Conservation (phyloP, 2,329 filamentous ascomycete species). For the Curvularia lunata region DNA sequence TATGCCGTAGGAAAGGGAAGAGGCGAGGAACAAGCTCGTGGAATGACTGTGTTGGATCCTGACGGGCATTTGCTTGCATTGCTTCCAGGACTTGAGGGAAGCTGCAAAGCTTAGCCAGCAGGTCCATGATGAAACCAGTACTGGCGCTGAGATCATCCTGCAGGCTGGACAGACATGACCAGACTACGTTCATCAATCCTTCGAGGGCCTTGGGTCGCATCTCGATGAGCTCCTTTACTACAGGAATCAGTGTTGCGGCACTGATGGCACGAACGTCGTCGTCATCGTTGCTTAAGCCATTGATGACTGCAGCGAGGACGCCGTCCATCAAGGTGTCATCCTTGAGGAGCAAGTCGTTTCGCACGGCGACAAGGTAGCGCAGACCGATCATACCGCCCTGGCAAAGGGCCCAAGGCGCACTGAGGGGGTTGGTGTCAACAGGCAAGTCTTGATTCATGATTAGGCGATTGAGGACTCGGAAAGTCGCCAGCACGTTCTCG, state of each 20-base stretch:
- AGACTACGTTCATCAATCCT: conserved; percentile 88
- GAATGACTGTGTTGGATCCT: conserved; percentile 87
- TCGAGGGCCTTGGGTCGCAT: conserved; percentile 80
- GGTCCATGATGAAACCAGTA: conserved; percentile 97
- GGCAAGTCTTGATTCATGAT: conserved; percentile 81
- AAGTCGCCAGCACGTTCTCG: conserved; percentile 81
- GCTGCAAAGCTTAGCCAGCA: conserved; percentile 91
- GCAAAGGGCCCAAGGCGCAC: conserved; percentile 88
- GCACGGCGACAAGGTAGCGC: conserved; percentile 91
- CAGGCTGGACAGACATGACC: conserved; percentile 96
- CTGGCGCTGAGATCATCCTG: conserved; percentile 96
- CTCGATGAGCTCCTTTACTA: conserved; percentile 91
- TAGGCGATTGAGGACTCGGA: conserved; percentile 82
- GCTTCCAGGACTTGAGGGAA: conserved; percentile 91
- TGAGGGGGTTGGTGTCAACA: conserved; percentile 59
- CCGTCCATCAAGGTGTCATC: conserved; percentile 89
- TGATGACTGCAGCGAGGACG: conserved; percentile 91
- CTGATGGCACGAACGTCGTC: conserved; percentile 97
- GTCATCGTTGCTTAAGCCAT: conserved; percentile 86
- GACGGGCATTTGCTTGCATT: conserved; percentile 84
- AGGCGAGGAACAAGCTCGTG: conserved; percentile 89
- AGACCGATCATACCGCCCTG: conserved; percentile 98
- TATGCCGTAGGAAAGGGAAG: conserved; percentile 95
- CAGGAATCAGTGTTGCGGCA: conserved; percentile 94
- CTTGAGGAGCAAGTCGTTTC: conserved; percentile 87